A percentile compares a stretch with the other conserved stretches of the same genome.
These are phyloP conservation scores for Backusella morwellensis DNA, from an alignment of 192 early-diverging fungal species.

Conservation along the genomic window DNA sequence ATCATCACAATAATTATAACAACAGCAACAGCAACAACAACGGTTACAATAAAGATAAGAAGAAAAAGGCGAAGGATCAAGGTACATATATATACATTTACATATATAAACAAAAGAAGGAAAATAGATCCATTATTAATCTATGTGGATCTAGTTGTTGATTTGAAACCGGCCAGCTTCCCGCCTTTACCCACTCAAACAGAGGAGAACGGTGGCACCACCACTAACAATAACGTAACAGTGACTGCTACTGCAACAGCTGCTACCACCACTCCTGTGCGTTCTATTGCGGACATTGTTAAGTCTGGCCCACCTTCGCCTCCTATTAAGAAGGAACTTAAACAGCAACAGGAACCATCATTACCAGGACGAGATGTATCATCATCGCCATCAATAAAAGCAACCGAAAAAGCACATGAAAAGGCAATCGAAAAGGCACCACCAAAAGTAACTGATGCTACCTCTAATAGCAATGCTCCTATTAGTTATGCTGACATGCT, in stretches of 20 bases:
- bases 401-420: background rate
- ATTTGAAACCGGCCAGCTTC: constrained; percentile 9
- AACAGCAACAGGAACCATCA: background rate
- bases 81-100: background rate
- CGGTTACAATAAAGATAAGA: background rate
- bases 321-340: background rate
- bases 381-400: background rate
- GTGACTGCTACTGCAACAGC: background rate
- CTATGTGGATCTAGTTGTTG: background rate
- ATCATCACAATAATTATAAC: background rate
- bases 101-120: background rate
- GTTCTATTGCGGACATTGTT: constrained; percentile 6
- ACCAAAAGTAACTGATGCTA: background rate
- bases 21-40: background rate
- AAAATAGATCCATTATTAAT: background rate
- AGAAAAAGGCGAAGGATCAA: background rate
- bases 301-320: background rate
- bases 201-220: background rate
- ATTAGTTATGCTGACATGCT: constrained; percentile 29
- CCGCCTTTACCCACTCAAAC: constrained; percentile 11
- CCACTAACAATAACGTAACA: background rate
- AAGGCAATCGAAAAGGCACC: background rate
- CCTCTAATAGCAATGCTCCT: background rate
- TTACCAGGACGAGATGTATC: background rate
- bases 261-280: background rate